These are phyloP conservation scores for Elongisporangium anandrum DNA, from an alignment of 352 stramenopile species.

Conservation along the genomic window DNA sequence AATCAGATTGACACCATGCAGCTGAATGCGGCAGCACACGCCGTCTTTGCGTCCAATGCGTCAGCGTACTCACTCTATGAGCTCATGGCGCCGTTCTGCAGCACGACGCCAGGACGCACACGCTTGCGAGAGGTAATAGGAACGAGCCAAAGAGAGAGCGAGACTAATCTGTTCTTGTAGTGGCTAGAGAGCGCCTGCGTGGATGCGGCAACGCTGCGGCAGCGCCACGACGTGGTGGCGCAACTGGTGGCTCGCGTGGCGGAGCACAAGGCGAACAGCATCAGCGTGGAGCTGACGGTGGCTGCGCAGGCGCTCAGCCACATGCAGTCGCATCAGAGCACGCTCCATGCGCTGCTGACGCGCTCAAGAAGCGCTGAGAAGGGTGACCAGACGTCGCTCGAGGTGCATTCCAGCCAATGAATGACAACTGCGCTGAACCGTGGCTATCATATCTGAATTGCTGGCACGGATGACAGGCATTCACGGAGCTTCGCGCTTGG, in stretches of 20 bases:
- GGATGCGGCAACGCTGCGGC: conserved; percentile 3
- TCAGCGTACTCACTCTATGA: conserved; percentile 13
- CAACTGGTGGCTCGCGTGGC: conserved; percentile 8
- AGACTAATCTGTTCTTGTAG: conserved; percentile 3
- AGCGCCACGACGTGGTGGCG: conserved; percentile 17
- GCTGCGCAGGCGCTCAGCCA: conserved; percentile 8
- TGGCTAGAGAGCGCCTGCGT: conserved; percentile 20
- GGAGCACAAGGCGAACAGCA: background rate
- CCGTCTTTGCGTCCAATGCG: conserved; percentile 2
- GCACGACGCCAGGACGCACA: conserved; percentile 14
- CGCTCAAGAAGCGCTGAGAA: conserved; percentile 20
- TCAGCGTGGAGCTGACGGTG: background rate
- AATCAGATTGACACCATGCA: background rate
- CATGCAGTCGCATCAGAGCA: background rate
- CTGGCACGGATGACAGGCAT: conserved; percentile 16
- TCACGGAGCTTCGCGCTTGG: conserved; percentile 12
- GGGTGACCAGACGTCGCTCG: conserved; percentile 12
- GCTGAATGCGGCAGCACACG: conserved; percentile 11
- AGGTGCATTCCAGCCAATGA: background rate
- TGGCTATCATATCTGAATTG: background rate
- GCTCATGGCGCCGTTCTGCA: conserved; percentile 18
- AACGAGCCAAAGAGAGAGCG: background rate
- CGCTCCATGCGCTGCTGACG: conserved; percentile 3
- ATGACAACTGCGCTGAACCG: too few relatives aligned
- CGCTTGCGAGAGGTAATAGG: conserved; percentile 13